Conservation (phyloP, 2,329 filamentous ascomycete species). For the Basipetospora chlamydospora region DNA sequence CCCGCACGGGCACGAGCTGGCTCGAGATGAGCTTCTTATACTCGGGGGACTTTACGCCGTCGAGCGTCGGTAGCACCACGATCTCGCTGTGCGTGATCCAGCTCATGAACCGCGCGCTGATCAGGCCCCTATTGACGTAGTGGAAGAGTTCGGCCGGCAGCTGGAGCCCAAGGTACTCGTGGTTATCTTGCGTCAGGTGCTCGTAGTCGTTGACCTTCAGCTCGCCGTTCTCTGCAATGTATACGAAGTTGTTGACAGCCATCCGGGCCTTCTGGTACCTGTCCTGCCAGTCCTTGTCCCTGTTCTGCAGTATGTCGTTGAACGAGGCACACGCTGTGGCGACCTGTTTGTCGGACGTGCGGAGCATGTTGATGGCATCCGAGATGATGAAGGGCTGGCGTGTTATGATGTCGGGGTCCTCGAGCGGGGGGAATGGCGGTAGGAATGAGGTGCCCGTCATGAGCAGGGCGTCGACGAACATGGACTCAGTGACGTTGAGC, state of each 20-base stretch:
- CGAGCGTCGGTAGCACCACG: conserved; percentile 67
- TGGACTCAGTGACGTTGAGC: conserved; percentile 49
- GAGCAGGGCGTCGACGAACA: conserved; percentile 72
- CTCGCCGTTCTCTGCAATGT: conserved; percentile 63
- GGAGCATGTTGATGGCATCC: conserved; percentile 67
- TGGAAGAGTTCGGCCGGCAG: conserved; percentile 81
- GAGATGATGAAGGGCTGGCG: conserved; percentile 47
- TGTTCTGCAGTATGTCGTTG: conserved; percentile 60
- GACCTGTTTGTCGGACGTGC: conserved; percentile 52
- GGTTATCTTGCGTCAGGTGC: conserved; percentile 65
- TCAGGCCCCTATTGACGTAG: conserved; percentile 72
- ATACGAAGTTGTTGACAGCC: conserved; percentile 75
- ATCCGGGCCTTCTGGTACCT: conserved; percentile 77
- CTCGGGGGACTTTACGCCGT: conserved; percentile 63
- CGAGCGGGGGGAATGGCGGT: conserved; percentile 62
- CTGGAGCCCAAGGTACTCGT: conserved; percentile 80
- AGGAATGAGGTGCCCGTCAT: conserved; percentile 74
- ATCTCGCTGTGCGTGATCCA: conserved; percentile 72
- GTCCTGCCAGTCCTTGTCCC: conserved; percentile 64
- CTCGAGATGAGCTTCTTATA: conserved; percentile 68
- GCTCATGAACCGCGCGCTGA: conserved; percentile 65
- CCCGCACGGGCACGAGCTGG: conserved; percentile 59
- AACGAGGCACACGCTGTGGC: conserved; percentile 61
- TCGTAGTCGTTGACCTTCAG: conserved; percentile 61
- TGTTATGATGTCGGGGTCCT: conserved; percentile 39